Evolutionary conservation across 306 rosid species (phyloP).

Genomic region (Prunus mira): DNA sequence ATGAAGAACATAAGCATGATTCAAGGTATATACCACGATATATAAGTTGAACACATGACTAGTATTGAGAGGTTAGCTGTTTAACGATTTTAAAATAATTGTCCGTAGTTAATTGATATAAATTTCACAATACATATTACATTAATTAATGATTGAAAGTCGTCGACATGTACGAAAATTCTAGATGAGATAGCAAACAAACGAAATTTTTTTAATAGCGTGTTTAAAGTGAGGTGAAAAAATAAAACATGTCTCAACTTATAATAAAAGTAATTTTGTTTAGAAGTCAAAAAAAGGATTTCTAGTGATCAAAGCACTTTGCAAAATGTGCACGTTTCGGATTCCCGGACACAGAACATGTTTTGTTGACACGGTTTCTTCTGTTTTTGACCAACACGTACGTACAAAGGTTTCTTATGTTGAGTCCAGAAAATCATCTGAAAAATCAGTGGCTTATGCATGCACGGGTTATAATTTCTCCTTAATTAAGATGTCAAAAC

Average conservation of each 20-base stretch:
- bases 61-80: too few species aligned
- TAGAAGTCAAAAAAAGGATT: not conserved
- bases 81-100: too few species aligned
- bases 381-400: not conserved
- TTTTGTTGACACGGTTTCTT: not conserved
- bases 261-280: not conserved
- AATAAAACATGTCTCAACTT: not conserved
- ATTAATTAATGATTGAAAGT: too few species aligned
- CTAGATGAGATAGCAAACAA: accelerated
- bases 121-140: too few species aligned
- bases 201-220: accelerated
- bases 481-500: not conserved
- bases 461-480: not conserved
- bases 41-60: too few species aligned
- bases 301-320: not conserved
- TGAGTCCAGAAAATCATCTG: not conserved
- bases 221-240: not conserved
- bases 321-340: not conserved
- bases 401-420: not conserved
- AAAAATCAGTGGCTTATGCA: not conserved
- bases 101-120: too few species aligned
- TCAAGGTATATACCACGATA: too few species aligned
- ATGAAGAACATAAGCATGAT: too few species aligned
- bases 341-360: not conserved
- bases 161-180: not conserved